Evolutionary conservation across 495 filamentous ascomycete species (phyloP).

Genomic region (Platismatia glauca): DNA sequence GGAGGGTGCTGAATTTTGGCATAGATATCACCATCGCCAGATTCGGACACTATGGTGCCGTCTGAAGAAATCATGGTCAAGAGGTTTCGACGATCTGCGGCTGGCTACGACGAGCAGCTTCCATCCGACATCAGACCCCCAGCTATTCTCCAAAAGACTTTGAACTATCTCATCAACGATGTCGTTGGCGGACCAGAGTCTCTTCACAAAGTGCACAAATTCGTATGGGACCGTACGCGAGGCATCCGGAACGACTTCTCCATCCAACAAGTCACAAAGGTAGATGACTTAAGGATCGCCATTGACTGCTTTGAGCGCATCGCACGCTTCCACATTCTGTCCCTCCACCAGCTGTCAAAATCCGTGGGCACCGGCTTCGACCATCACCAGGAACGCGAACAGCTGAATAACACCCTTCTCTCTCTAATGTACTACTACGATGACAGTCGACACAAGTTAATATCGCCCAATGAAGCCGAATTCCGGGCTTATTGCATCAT

Average conservation of each 20-base stretch:
- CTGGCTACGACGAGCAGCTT: constrained; percentile 82
- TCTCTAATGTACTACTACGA: constrained; percentile 87
- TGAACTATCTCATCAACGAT: constrained; percentile 73
- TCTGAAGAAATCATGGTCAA: constrained; percentile 65
- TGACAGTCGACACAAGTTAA: constrained; percentile 48
- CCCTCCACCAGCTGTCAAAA: constrained; percentile 69
- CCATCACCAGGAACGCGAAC: constrained; percentile 84
- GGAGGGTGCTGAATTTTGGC: constrained; percentile 11
- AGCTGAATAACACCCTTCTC: constrained; percentile 76
- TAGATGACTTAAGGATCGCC: constrained; percentile 54
- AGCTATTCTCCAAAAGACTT: constrained; percentile 58
- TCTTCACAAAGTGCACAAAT: constrained; percentile 66
- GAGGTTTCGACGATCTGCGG: constrained; percentile 79
- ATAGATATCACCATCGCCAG: constrained; percentile 25
- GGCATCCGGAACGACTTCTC: constrained; percentile 92
- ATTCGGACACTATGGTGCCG: constrained; percentile 32
- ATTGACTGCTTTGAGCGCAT: constrained; percentile 84
- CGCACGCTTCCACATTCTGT: constrained; percentile 81
- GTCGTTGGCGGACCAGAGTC: constrained; percentile 56
- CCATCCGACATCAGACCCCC: constrained; percentile 88
- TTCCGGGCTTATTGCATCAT: constrained; percentile 86
- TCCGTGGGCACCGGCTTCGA: constrained; percentile 56
- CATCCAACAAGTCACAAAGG: constrained; percentile 67
- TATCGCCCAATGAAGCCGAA: constrained; percentile 69
- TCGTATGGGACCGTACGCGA: constrained; percentile 88